Evolutionary conservation across 345 rosid species (phyloP), one percentile per base, ranked within the genome.

Genomic region (Kandelia obovata): DNA sequence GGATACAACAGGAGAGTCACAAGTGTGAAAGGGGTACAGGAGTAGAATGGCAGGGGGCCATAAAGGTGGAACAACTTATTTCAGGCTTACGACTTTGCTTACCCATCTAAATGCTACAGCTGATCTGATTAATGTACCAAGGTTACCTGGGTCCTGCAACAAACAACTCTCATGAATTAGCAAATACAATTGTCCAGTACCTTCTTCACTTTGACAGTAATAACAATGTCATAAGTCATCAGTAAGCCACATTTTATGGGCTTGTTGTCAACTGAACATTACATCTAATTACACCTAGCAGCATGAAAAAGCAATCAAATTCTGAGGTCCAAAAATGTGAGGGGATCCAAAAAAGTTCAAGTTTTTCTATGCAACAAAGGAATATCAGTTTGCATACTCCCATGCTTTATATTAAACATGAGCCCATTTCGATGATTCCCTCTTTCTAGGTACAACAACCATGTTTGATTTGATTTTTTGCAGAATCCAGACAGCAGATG

Each of bases 91-190:
- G 23, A 25, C 53, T 17, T 61, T 70, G 53, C 84, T 87, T 81
- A 91, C 98, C 97, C 98, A 94, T 61, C 78, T 80, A 82, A 94
- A 94, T 39, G 97, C 96, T 73, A 86, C 81, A 66, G 96, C 95
- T 62, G 98, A 88, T 81, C 98, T 86, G 62, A 94, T 80, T 71
- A 91, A 75, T 23, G 97, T 87, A 13, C 98, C 98, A 2, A 94
- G 92, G 80, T 94, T 94, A 67, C 98, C 98, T 2, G 93, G 96
- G 68, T 94, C 97, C 96, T 93, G 89, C 83, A 84, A 58, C 63
- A 70, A 74, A 73, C 64, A 66, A 73, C 64, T 65, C 65, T 68
- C 35, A 63, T 51, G 55, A 52, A 68, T 73, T 78, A 62, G 69
- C 37, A 64, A 75, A 43, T 19, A 27, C n/a, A 59, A 5, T 68